These are phyloP conservation scores for Sporisorium reilianum DNA, from an alignment of 1,284 basidiomycete genomes.

Conservation along the genomic window DNA sequence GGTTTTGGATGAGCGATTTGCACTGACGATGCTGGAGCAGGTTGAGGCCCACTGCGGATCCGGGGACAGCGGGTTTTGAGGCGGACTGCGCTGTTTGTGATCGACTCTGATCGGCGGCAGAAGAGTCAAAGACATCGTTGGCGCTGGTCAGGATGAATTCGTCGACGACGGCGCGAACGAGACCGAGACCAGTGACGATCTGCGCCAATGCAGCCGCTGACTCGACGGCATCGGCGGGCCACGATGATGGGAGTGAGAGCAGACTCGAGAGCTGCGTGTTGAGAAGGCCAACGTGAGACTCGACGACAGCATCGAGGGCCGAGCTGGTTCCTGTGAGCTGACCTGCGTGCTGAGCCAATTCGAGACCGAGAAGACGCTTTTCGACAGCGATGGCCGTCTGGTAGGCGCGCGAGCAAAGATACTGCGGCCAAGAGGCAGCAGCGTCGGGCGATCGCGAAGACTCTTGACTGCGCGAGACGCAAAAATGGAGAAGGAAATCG, in stretches of 20 bases:
- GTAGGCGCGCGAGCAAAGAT: constrained; percentile 49
- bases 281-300: constrained; percentile 40
- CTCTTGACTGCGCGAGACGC: constrained; percentile 40
- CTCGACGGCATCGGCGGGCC: constrained; percentile 39
- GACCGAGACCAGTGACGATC: constrained; percentile 44
- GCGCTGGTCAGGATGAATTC: constrained; percentile 49
- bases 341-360: constrained; percentile 47
- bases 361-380: constrained; percentile 51
- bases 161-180: constrained; percentile 48
- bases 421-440: constrained; percentile 48
- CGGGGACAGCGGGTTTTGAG: constrained; percentile 36
- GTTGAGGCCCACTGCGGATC: constrained; percentile 51
- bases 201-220: constrained; percentile 23
- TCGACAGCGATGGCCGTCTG: constrained; percentile 55
- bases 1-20: constrained; percentile 54
- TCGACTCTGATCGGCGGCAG: constrained; percentile 21
- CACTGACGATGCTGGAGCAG: constrained; percentile 56
- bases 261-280: constrained; percentile 43
- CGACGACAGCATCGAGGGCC: constrained; percentile 26
- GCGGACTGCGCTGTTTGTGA: constrained; percentile 15
- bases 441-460: constrained; percentile 26
- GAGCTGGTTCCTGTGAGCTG: constrained; percentile 21
- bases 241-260: constrained; percentile 36
- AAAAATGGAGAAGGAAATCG: constrained; percentile 56
- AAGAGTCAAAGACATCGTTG: constrained; percentile 41